Evolutionary conservation across 208 protist genomes (phyloP), one percentile per base, ranked within the genome.

Genomic region (Wallacemonas rigidus): DNA sequence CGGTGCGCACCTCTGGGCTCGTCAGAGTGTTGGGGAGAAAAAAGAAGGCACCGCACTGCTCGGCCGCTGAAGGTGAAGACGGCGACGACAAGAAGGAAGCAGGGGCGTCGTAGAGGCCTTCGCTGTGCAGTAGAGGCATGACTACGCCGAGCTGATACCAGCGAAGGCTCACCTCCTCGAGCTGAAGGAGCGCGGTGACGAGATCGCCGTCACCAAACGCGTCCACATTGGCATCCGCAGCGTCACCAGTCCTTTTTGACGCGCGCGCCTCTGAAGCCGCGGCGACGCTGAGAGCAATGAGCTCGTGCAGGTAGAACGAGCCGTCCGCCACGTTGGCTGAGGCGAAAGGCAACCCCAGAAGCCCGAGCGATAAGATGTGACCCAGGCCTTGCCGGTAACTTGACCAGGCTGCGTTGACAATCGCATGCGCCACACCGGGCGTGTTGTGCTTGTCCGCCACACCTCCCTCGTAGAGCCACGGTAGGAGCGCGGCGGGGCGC

Each of bases 81-180:
- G 14, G 35, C 62, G 15, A n/a, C 53, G n/a, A 12, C 14, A 14
- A 48, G 9, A 9, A n/a, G 5, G 62, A 41, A n/a, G 26, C 17
- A 17, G 62, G 1, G 43, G 47, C 4, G 36, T 41, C 45, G 48
- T 48, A 85, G 58, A 98, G 41, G 12, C 51, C 44, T n/a, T 72
- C 68, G 41, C 41, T 55, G 43, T 71, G 50, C 15, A 73, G 43
- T 67, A 69, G 26, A 38, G 61, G 50, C 47, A 65, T 55, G 5
- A 70, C 96, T 39, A 92, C 63, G 87, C 93, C 99, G 3, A 95
- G 97, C 77, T 99, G 97, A 71, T 99, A 98, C 98, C 98, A 99
- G 7, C 98, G 88, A 14, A 92, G 76, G 11, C 99, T 44, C 15
- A 99, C 80, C 74, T 99, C 92, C 9, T 88, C 76, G 3, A 72